Evolutionary conservation across 139 green algal genomes (phyloP).

Genomic region (Desmodesmus armatus): DNA sequence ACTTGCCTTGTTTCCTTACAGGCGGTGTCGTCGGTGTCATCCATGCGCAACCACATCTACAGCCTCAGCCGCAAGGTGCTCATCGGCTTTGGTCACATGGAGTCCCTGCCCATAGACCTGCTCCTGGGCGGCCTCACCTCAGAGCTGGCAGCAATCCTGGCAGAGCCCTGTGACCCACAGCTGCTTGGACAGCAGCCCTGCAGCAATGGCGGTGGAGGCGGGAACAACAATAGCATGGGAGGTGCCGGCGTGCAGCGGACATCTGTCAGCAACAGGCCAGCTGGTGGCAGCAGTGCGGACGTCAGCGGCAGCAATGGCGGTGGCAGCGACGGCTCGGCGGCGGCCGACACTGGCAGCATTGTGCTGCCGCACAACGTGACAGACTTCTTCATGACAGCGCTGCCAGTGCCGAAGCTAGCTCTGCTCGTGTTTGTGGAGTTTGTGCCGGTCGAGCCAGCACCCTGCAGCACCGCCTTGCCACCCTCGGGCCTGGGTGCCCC

Average conservation of each 20-base stretch:
- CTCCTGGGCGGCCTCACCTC: conserved; percentile 62
- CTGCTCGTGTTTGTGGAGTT: conserved; percentile 70
- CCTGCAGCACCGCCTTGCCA: background rate
- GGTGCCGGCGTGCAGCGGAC: background rate
- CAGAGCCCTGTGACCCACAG: background rate
- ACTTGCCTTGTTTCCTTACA: background rate
- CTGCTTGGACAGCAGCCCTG: background rate
- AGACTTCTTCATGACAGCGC: conserved; percentile 54
- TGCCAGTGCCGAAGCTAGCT: conserved; percentile 62
- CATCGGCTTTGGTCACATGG: conserved; percentile 47
- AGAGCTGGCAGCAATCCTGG: conserved; percentile 59
- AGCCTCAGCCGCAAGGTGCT: conserved; percentile 57
- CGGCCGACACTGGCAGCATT: background rate
- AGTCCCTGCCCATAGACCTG: conserved; percentile 63
- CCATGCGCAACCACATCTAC: conserved; percentile 64
- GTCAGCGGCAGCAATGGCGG: background rate
- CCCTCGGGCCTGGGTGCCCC: background rate
- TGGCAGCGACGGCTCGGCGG: background rate
- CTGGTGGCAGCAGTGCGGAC: background rate
- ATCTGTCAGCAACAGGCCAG: background rate
- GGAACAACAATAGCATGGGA: background rate
- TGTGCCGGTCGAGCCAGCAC: conserved; percentile 38
- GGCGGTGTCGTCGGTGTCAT: background rate
- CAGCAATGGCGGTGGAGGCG: too few relatives aligned
- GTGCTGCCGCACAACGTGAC: conserved; percentile 39